Conservation (phyloP, 495 filamentous ascomycete species). For the Zalerion maritima region DNA sequence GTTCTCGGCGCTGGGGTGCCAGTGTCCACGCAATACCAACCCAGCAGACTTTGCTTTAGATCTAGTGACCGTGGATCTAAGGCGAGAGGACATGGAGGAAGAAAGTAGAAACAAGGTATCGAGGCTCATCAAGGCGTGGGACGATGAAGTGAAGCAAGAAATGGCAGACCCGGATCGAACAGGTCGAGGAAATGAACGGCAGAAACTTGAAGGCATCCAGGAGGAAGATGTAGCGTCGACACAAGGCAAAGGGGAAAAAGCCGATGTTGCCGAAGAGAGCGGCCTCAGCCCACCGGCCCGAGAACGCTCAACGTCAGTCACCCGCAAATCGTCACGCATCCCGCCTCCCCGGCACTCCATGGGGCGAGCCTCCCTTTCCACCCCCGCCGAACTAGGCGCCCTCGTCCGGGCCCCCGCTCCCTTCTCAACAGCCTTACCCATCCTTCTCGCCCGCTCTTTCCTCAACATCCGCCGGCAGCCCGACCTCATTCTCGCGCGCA, state of each 20-base stretch:
- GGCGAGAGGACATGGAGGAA: constrained; percentile 42
- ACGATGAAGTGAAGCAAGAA: background rate
- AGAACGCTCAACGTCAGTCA: no score
- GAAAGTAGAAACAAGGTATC: constrained; percentile 44
- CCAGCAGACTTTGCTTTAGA: constrained; percentile 66
- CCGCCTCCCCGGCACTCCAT: constrained; percentile 8
- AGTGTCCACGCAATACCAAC: constrained; percentile 52
- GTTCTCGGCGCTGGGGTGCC: constrained; percentile 41
- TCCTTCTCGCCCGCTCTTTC: constrained; percentile 46
- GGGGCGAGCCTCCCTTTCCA: constrained; percentile 30
- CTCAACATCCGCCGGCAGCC: constrained; percentile 58
- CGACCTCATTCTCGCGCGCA: constrained; percentile 44
- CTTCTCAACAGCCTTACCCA: constrained; percentile 44
- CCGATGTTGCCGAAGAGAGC: no score
- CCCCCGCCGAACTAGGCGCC: constrained; percentile 54
- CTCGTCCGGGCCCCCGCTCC: constrained; percentile 45
- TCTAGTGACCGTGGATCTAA: constrained; percentile 58
- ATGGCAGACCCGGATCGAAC: constrained; percentile 5
- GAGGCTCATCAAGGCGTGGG: constrained; percentile 40
- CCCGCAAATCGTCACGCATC: no score
- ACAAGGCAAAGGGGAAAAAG: no score
- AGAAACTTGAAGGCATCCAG: no score
- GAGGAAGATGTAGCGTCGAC: no score
- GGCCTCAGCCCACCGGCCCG: no score
- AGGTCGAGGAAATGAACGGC: constrained; percentile 9